A percentile compares a stretch with the other conserved stretches of the same genome.
phyloP scores from a whole-genome alignment of 345 rosid genomes.

The Hypericum perforatum region DNA sequence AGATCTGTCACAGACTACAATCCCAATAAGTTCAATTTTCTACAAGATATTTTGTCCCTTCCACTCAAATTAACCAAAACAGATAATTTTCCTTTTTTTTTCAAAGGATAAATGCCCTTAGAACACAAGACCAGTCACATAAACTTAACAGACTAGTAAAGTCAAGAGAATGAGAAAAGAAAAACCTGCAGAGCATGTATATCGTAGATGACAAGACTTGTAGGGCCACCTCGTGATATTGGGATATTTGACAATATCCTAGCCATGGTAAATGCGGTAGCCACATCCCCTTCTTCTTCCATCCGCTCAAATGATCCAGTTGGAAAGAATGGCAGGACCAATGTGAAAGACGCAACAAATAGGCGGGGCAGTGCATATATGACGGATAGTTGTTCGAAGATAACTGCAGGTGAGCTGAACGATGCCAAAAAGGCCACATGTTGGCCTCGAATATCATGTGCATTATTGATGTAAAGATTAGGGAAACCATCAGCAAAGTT shows the following conservation, averaged over 20 bases:
- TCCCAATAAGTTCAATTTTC: no score
- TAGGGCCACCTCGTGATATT: slow-evolving; percentile 93
- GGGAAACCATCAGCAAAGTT: slow-evolving; percentile 95
- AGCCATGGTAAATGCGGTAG: slow-evolving; percentile 97
- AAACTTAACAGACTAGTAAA: background rate
- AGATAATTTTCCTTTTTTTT: no score
- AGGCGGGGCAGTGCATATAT: slow-evolving; percentile 86
- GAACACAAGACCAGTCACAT: background rate
- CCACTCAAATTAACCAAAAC: no score
- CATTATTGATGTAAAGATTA: slow-evolving; percentile 80
- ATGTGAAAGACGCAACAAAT: slow-evolving; percentile 83
- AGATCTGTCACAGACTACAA: no score
- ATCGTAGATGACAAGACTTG: slow-evolving; percentile 89
- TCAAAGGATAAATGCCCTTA: no score
- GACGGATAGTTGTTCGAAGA: slow-evolving; percentile 95
- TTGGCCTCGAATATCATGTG: slow-evolving; percentile 83
- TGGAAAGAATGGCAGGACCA: slow-evolving; percentile 94
- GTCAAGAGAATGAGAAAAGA: background rate
- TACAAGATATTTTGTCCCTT: no score
- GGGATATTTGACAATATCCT: slow-evolving; percentile 93
- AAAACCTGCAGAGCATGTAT: slow-evolving; percentile 94
- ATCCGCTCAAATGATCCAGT: slow-evolving; percentile 97
- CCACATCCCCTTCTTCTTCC: slow-evolving; percentile 99
- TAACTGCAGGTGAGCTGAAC: slow-evolving; percentile 81
- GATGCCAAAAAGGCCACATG: slow-evolving; percentile 95